phyloP scores from a whole-genome alignment of 2,329 filamentous ascomycete species.

The Aspergillus amoenus region DNA sequence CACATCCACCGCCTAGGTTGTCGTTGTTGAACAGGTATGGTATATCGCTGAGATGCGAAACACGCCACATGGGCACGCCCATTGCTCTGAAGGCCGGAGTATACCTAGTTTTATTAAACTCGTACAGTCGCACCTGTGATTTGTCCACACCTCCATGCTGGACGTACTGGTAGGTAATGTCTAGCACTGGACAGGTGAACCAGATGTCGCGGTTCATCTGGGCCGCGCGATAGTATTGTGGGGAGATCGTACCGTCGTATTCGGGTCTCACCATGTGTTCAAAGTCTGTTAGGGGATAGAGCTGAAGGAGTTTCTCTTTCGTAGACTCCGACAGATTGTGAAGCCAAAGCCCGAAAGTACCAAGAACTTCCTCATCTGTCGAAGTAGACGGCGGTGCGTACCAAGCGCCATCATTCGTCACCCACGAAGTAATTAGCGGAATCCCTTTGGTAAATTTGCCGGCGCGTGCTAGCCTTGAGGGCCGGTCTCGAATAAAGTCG shows the following conservation, averaged over 20 bases:
- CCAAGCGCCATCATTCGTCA: slow-evolving; percentile 22
- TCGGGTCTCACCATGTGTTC: slow-evolving; percentile 10
- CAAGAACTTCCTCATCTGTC: slow-evolving; percentile 18
- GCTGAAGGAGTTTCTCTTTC: slow-evolving; percentile 19
- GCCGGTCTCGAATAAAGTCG: slow-evolving; percentile 25
- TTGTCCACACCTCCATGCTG: slow-evolving; percentile 15
- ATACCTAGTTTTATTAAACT: slow-evolving; percentile 30
- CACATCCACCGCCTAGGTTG: slow-evolving; percentile 2
- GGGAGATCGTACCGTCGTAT: slow-evolving; percentile 20
- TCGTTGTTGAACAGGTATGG: slow-evolving; percentile 29
- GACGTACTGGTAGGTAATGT: slow-evolving; percentile 34
- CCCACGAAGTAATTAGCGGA: slow-evolving; percentile 18
- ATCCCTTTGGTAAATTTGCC: slow-evolving; percentile 23
- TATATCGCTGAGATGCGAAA: slow-evolving; percentile 35
- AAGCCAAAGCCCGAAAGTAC: slow-evolving; percentile 19
- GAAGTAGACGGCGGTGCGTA: slow-evolving; percentile 13
- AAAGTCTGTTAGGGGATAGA: slow-evolving; percentile 21
- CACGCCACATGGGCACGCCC: slow-evolving; percentile 35
- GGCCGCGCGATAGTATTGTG: slow-evolving; percentile 36
- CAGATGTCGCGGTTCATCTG: slow-evolving; percentile 33
- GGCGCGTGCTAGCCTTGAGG: slow-evolving; percentile 25
- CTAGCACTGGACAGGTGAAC: slow-evolving; percentile 33
- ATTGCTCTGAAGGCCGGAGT: slow-evolving; percentile 27
- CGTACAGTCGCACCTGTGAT: slow-evolving; percentile 25
- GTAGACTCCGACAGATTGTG: slow-evolving; percentile 12